Base-by-base conservation (phyloP, 192 early-diverging fungal genomes). In the Entrophospora sp. region DNA sequence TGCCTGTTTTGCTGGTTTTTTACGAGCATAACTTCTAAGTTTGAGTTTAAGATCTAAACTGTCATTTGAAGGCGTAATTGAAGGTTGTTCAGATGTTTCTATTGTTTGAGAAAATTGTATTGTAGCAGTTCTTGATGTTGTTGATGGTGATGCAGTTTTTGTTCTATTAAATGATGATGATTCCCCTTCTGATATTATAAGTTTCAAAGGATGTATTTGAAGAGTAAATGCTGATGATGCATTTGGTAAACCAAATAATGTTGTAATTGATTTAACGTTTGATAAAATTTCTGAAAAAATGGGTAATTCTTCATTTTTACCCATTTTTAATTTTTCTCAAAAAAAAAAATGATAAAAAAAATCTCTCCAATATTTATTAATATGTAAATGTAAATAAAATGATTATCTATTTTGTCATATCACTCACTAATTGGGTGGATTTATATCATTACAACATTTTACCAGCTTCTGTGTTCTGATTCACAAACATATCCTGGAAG, bases 1-100 rank as follows among this genome's bases (percentile, higher is more conserved):
- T 25, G 34, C 25, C 30, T 49, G 28, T 51, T 31, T 53, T 16
- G 52, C 12, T 8, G 51, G 51, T 24, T 42, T 66, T 25, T 55
- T 52, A n/a, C 64, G 49, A 31, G 55, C 52, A 66, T 55, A 66
- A 9, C 25, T 66, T 43, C 64, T 16, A 27, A 66, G 30, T 42
- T 55, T 52, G 16, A 66, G 27, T 55, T 55, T 66, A 5, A 66
- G 30, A 28, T 66, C 64, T 42, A 66, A 43, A 31, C 49, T 9
- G 18, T 52, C 48, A 24, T n/a, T 7, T n/a, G 64, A 37, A 16
- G 22, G 28, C 16, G 36, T 66, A 30, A 66, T 38, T 30, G 35
- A 16, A 12, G 64, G 64, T 18, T 53, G 12, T 52, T 55, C 49
- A 28, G 22, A n/a, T 3, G 64, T 49, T 43, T 66, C 64, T 30